Base-by-base conservation (phyloP, 148 eudicot genomes). In the Spergularia bocconei region DNA sequence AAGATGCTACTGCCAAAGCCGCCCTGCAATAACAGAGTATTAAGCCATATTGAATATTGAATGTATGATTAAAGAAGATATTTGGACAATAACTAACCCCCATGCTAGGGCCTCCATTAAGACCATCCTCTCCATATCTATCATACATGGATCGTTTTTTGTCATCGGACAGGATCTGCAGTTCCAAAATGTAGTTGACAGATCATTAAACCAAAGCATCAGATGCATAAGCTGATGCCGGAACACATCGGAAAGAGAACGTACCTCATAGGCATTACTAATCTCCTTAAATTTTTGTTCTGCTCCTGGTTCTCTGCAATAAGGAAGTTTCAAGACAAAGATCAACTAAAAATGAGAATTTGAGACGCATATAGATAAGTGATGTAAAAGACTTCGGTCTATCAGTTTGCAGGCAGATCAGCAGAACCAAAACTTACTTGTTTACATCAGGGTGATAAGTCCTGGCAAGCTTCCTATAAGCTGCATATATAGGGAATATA, bases 401-500 rank as follows among this genome's bases (percentile, higher is more conserved):
- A 70, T 62, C 38, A 69, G 38, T 48, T 16, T 54, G 65, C 20
- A 62, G 71, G 56, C 7, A 52, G 33, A 74, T 25, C 4, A 67
- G 62, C 11, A 52, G 21, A 74, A 41, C 6, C 16, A 48, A 41
- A 70, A 82, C 98, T 92, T 85, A 96, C 99, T 91, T 96, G 89
- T 92, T 96, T 67, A 96, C 99, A 83, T 96, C 99, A 50, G 99
- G 99, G 84, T 96, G 99, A 81, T 84, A 91, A 74, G 84, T 92
- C 82, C 99, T 88, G 9, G 99, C 99, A 84, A 96, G 99, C 88
- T 87, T 96, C 74, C 97, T 82, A 84, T 96, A 96, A 77, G 98
- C 99, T 96, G 92, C 85, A 86, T 11, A 71, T 55, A 72, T 52
- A 81, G 25, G 50, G 66, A 8, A n/a, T 68, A n/a, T 68, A 75